Conservation (phyloP, 495 filamentous ascomycete genomes). For the Penicillium egyptiacum region DNA sequence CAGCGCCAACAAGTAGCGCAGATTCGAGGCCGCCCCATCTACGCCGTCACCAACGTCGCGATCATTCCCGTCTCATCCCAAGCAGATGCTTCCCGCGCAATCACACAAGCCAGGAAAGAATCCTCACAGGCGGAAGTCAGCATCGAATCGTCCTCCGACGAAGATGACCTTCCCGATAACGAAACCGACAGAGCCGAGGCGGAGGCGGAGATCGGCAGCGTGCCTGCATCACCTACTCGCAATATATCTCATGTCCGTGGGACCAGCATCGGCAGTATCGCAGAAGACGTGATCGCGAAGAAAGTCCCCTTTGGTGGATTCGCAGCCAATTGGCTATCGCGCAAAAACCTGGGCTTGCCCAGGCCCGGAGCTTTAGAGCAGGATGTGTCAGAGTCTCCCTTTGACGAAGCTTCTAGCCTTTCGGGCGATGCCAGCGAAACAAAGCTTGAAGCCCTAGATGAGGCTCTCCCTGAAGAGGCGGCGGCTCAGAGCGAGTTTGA, state of each 20-base stretch:
- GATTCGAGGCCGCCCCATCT: conserved; percentile 77
- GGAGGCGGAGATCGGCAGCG: conserved; percentile 36
- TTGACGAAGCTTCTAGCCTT: conserved; percentile 24
- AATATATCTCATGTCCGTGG: conserved; percentile 24
- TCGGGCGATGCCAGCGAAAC: conserved; percentile 12
- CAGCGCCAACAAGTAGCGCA: conserved; percentile 84
- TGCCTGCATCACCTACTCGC: conserved; percentile 31
- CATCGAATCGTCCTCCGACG: conserved; percentile 38
- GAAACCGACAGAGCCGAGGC: conserved; percentile 38
- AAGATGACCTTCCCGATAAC: conserved; percentile 37
- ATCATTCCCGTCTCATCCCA: conserved; percentile 82
- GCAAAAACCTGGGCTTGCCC: conserved; percentile 66
- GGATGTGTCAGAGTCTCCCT: conserved; percentile 22
- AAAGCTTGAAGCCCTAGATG: conserved; percentile 14
- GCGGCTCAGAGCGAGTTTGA: conserved; percentile 37
- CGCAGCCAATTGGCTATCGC: conserved; percentile 85
- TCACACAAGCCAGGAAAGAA: conserved; percentile 60
- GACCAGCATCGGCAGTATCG: conserved; percentile 57
- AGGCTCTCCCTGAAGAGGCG: conserved; percentile 21
- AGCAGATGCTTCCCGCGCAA: conserved; percentile 67
- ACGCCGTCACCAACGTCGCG: conserved; percentile 80
- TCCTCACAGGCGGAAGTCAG: conserved; percentile 27
- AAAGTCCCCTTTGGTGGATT: conserved; percentile 83
- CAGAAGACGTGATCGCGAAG: conserved; percentile 77
- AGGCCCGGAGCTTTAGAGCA: conserved; percentile 33